Percentiles rank a stretch among this genome's conserved stretches.
Conservation (phyloP, 176 grass and related monocot species). For the Oryza rufipogon region DNA sequence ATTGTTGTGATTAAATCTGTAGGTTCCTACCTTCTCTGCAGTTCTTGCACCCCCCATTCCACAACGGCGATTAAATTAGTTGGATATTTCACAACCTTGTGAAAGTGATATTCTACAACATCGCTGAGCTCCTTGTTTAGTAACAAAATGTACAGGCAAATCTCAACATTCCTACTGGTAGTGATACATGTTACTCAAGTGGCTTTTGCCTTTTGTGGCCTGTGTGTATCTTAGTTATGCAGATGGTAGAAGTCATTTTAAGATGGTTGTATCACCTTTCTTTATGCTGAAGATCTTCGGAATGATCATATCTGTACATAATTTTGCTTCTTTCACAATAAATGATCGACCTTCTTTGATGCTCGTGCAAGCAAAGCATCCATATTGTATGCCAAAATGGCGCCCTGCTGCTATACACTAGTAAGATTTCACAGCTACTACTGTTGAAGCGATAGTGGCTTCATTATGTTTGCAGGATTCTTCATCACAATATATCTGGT, state of each 20-base stretch:
- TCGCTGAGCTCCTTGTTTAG: slow-evolving; percentile 9
- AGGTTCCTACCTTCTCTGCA: slow-evolving; percentile 31
- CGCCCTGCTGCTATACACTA: not conserved
- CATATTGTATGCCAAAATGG: not conserved
- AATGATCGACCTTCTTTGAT: not conserved
- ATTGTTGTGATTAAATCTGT: slow-evolving; percentile 32
- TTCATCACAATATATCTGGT: not conserved
- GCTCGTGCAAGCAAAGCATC: not conserved
- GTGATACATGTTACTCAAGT: not conserved
- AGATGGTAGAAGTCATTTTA: too few relatives aligned
- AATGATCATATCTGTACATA: not conserved
- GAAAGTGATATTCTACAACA: slow-evolving; percentile 5
- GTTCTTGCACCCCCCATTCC: slow-evolving; percentile 48
- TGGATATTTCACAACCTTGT: slow-evolving; percentile 10
- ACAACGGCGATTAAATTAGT: slow-evolving; percentile 29
- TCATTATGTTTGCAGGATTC: slow-evolving; percentile 2
- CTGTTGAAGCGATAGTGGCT: not conserved
- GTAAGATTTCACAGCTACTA: slow-evolving; percentile 1
- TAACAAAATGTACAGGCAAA: slow-evolving; percentile 14
- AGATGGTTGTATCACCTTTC: too few relatives aligned
- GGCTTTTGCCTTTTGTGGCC: too few relatives aligned
- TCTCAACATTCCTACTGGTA: not conserved
- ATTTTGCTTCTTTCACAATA: slow-evolving; percentile 3
- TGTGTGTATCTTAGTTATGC: too few relatives aligned
- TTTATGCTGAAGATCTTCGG: not conserved